Base-by-base conservation (phyloP, 1,284 basidiomycete genomes). In the Ceratobasidium sp. region DNA sequence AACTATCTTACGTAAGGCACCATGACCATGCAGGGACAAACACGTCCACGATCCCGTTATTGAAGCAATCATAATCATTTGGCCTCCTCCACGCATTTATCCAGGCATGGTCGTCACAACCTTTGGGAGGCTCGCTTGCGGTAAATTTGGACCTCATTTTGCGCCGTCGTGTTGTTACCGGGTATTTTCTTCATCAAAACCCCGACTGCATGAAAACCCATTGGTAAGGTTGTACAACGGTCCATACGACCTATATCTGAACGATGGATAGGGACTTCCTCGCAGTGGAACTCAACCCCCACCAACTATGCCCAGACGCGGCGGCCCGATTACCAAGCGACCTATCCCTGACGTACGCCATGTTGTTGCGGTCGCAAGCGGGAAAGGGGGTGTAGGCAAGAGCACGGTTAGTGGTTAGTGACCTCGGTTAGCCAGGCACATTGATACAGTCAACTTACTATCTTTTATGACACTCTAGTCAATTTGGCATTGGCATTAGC, bases 371-470 rank as follows among this genome's bases (percentile, higher is more conserved):
- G 95, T 99, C 0, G 92, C 94, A 0, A 95, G 92, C 74, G 96
- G 95, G 15, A 98, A 98, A 77, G 97, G 96, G 38, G 96, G 96
- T 1, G 96, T 98, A 0, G 96, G 96, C 6, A 99, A 99, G 80
- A 96, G 93, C 73, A 98, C 96, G 0, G 83, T 98, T 38, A 92
- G 96, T 56, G 91, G 93, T 93, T 71, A 53, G 82, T 77, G 47
- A 20, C 34, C 3, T 1, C n/a, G 10, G 10, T 38, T 27, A 13
- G 12, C 12, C 47, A n/a, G 29, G 15, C 17, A 32, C 15, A 32
- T 13, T 40, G 22, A 45, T 29, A 17, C 22, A 38, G 22, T 20
- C 13, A 29, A 6, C 38, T 40, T 58, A 27, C n/a, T 22, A 13
- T 7, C n/a, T 57, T 20, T 29, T 43, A n/a, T 49, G 31, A n/a